These are phyloP conservation scores for Volvox africanus DNA, from an alignment of 139 green algal species.

Conservation along the genomic window DNA sequence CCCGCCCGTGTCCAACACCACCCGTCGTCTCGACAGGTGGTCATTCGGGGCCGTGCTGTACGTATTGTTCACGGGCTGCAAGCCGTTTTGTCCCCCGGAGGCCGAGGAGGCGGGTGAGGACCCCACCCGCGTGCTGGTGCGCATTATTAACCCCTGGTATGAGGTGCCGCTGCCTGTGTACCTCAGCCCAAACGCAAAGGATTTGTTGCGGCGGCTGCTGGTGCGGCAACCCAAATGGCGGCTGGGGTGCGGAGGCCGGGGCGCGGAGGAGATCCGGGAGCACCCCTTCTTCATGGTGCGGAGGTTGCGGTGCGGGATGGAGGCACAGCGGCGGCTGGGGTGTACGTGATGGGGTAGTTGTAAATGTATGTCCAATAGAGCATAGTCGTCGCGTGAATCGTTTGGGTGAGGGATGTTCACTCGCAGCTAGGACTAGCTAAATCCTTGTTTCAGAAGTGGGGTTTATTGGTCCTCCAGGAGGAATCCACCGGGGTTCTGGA, in stretches of 20 bases:
- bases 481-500: too few relatives aligned
- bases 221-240: conserved; percentile 43
- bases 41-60: conserved; percentile 20
- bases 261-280: conserved; percentile 19
- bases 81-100: conserved; percentile 41
- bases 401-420: too few relatives aligned
- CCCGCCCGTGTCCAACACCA: neutral
- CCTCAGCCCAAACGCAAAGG: neutral
- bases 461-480: too few relatives aligned
- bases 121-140: conserved; percentile 15
- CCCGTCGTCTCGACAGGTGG: neutral
- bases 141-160: conserved; percentile 42
- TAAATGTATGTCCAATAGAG: too few relatives aligned
- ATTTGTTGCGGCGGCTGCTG: conserved; percentile 38
- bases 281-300: conserved; percentile 34
- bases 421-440: too few relatives aligned
- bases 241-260: conserved; percentile 20
- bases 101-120: conserved; percentile 45
- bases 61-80: conserved; percentile 37
- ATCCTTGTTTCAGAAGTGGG: too few relatives aligned
- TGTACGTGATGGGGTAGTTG: too few relatives aligned
- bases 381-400: too few relatives aligned
- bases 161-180: conserved; percentile 29
- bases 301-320: neutral
- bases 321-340: too few relatives aligned